Conservation (phyloP, 305 asterid species). For the Solanum hybrid region DNA sequence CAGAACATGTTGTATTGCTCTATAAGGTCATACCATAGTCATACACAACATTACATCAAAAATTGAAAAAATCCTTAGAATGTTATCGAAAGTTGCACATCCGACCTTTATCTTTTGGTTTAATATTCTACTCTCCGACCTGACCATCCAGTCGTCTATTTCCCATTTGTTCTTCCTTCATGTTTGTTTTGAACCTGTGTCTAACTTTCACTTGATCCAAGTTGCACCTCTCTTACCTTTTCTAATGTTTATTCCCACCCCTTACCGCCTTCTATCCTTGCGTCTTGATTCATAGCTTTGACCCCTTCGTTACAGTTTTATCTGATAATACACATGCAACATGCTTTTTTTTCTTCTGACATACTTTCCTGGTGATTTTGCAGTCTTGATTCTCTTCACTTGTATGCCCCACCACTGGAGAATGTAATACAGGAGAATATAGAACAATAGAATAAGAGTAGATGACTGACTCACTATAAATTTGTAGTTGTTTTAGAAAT, state of each 20-base stretch:
- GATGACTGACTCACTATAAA: background rate
- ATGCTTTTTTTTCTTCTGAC: background rate
- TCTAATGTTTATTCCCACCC: background rate
- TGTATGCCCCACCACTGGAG: background rate
- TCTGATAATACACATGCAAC: background rate
- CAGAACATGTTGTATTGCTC: background rate
- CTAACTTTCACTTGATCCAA: background rate
- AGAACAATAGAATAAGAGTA: background rate
- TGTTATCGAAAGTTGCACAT: background rate
- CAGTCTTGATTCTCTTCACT: conserved; percentile 1
- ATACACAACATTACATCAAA: background rate
- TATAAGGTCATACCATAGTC: background rate
- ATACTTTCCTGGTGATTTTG: background rate
- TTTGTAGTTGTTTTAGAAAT: background rate
- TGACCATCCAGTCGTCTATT: background rate
- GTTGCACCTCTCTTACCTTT: background rate
- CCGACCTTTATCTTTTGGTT: background rate
- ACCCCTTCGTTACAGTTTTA: background rate
- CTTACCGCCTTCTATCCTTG: background rate
- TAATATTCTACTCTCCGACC: background rate
- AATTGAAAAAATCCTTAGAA: background rate
- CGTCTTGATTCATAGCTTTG: background rate
- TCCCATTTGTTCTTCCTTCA: background rate
- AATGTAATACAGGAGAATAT: background rate
- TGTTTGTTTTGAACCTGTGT: background rate